A percentile compares a stretch with the other conserved stretches of the same genome.
Evolutionary conservation across 352 stramenopile species (phyloP).

Genomic region (Pythium dissimile): DNA sequence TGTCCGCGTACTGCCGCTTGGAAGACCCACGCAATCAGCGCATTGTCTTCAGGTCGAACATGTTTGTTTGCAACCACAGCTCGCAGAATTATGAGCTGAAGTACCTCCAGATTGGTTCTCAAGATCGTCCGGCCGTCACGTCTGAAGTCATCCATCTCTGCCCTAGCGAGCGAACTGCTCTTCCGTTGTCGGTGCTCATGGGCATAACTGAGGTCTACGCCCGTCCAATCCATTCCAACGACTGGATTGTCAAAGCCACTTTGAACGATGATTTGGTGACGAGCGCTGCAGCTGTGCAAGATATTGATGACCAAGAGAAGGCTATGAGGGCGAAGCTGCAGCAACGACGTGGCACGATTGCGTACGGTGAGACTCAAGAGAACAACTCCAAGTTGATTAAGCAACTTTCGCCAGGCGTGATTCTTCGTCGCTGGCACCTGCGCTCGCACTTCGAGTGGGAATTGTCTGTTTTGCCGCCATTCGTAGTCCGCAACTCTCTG

Average conservation of each 20-base stretch:
- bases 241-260: conserved; percentile 73
- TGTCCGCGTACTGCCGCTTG: conserved; percentile 65
- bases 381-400: conserved; percentile 74
- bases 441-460: conserved; percentile 82
- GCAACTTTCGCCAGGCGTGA: conserved; percentile 64
- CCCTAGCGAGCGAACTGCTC: conserved; percentile 55
- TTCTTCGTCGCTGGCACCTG: conserved; percentile 72
- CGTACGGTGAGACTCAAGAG: conserved; percentile 72
- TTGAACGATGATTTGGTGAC: conserved; percentile 79
- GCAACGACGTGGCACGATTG: conserved; percentile 65
- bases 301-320: conserved; percentile 56
- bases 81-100: conserved; percentile 71
- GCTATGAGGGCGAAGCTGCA: conserved; percentile 42
- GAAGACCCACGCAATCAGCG: conserved; percentile 62
- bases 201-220: conserved; percentile 82
- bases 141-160: conserved; percentile 58
- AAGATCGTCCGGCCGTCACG: conserved; percentile 40
- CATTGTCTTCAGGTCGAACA: conserved; percentile 75
- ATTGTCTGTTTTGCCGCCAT: conserved; percentile 66
- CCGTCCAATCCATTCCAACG: conserved; percentile 52
- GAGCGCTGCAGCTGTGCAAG: conserved; percentile 44
- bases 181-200: conserved; percentile 69
- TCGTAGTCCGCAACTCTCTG: conserved; percentile 84
- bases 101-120: conserved; percentile 57
- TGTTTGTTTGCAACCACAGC: conserved; percentile 81